These are phyloP conservation scores for Ramaria sp. DNA, from an alignment of 768 basidiomycete species.

Conservation along the genomic window DNA sequence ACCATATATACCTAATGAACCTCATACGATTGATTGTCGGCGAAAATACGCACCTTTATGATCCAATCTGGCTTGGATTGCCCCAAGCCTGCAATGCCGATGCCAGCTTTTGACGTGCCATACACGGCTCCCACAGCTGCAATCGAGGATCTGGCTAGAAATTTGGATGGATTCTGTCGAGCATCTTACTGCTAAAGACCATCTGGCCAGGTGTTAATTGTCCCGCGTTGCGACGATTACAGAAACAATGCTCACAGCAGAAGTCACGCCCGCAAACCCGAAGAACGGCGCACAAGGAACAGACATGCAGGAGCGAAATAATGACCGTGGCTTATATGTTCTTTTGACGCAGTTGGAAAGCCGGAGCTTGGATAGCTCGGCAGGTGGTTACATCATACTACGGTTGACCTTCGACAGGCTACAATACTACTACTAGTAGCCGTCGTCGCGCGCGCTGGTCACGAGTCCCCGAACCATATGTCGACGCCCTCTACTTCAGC, in stretches of 20 bases:
- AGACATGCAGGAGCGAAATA: too few species aligned
- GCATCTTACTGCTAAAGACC: slow-evolving; percentile 82
- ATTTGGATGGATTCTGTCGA: not conserved
- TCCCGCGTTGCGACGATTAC: not conserved
- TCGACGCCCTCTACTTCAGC: not conserved
- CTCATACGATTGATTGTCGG: not conserved
- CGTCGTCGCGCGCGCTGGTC: too few species aligned
- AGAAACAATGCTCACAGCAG: slow-evolving; percentile 50
- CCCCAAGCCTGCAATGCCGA: slow-evolving; percentile 92
- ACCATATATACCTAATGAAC: not conserved
- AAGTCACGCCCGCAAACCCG: slow-evolving; percentile 94
- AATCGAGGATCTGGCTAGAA: slow-evolving; percentile 2
- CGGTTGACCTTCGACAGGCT: too few species aligned
- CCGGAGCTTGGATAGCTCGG: too few species aligned
- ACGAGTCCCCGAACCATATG: not conserved
- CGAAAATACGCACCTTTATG: slow-evolving; percentile 68
- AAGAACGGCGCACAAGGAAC: slow-evolving; percentile 93
- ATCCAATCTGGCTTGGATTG: slow-evolving; percentile 92
- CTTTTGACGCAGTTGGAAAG: too few species aligned
- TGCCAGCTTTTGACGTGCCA: slow-evolving; percentile 93
- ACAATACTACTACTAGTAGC: too few species aligned
- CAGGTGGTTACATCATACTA: too few species aligned
- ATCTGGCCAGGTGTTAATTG: slow-evolving; percentile 42
- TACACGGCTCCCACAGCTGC: slow-evolving; percentile 89
- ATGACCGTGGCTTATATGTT: too few species aligned